A percentile compares a stretch with the other conserved stretches of the same genome.
Evolutionary conservation across 306 rosid species (phyloP).

Genomic region (Pyrus communis): DNA sequence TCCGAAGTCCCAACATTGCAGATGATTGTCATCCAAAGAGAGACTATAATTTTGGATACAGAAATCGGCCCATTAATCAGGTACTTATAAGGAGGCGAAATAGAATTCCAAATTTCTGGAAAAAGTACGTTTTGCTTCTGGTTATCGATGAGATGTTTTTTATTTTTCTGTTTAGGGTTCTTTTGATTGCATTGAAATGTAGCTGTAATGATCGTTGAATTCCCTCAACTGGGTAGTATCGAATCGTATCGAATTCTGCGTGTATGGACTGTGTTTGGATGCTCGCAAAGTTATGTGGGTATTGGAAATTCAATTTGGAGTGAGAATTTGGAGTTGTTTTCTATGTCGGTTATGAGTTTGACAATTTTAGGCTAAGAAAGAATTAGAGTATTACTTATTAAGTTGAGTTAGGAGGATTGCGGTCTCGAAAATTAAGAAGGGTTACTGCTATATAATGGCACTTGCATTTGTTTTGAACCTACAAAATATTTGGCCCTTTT

Average conservation of each 20-base stretch:
- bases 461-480: slow-evolving; percentile 39
- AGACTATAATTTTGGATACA: neutral
- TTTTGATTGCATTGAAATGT: neutral
- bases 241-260: neutral
- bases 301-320: neutral
- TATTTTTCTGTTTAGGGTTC: neutral
- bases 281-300: neutral
- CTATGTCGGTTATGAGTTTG: neutral
- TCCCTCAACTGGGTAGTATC: neutral
- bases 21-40: neutral
- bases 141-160: neutral
- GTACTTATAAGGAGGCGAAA: neutral
- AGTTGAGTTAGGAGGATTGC: neutral
- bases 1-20: neutral
- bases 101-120: neutral
- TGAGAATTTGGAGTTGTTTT: neutral
- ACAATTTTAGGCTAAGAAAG: neutral
- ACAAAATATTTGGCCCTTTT: slow-evolving; percentile 64
- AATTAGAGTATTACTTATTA: neutral
- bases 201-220: neutral
- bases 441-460: slow-evolving; percentile 37
- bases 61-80: slow-evolving; percentile 1
- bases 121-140: neutral
- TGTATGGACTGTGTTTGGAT: neutral
- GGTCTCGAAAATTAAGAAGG: neutral